Evolutionary conservation across 1,139 yeast species (phyloP).

Genomic region (Meyerozyma smithsonii): DNA sequence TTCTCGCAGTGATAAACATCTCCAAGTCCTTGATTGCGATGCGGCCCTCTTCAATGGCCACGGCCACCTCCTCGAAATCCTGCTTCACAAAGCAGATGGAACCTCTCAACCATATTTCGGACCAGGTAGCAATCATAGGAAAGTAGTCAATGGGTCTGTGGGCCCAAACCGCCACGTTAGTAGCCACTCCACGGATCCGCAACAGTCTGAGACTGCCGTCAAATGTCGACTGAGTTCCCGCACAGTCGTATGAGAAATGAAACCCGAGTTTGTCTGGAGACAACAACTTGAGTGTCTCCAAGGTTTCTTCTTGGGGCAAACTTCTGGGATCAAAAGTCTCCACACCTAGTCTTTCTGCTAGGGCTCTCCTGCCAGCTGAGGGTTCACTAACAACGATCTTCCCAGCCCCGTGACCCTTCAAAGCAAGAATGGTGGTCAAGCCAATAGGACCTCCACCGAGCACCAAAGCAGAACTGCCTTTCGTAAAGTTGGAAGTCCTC

Average conservation of each 20-base stretch:
- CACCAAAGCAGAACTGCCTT: conserved; percentile 6
- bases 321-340: conserved; percentile 3
- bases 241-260: conserved; percentile 5
- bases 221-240: conserved; percentile 4
- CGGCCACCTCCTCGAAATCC: conserved; percentile 33
- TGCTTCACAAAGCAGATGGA: conserved; percentile 35
- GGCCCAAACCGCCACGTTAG: conserved; percentile 34
- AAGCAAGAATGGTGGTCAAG: conserved; percentile 3
- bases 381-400: conserved; percentile 5
- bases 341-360: conserved; percentile 4
- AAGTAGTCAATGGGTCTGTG: conserved; percentile 27
- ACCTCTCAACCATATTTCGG: conserved; percentile 36
- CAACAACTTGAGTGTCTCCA: not conserved
- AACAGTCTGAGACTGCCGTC: conserved; percentile 2
- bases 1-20: conserved; percentile 30
- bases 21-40: conserved; percentile 22
- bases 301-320: not conserved
- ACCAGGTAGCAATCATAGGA: conserved; percentile 36
- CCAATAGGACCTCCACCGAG: conserved; percentile 6
- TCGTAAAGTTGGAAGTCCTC: conserved; percentile 35
- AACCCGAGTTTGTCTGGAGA: conserved; percentile 3
- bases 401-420: conserved; percentile 4
- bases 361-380: conserved; percentile 1
- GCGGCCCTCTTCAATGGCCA: conserved; percentile 25
- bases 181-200: conserved; percentile 3